These are phyloP conservation scores for Dalbergia oliveri DNA, from an alignment of 306 rosid species.

Conservation along the genomic window DNA sequence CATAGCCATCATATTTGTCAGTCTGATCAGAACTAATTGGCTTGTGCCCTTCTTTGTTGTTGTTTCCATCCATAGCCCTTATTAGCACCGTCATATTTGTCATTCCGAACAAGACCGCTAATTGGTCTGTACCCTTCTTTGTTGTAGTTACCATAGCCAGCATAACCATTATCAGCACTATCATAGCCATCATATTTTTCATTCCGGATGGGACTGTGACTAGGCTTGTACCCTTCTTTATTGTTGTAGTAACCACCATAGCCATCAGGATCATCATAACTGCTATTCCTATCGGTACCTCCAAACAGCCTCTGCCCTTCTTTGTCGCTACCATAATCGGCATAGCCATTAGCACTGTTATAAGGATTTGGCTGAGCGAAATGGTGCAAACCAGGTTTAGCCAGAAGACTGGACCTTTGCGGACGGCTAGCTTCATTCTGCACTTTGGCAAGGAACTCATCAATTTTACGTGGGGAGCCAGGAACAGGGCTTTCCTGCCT, in stretches of 20 bases:
- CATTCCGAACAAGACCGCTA: not conserved
- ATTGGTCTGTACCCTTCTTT: not conserved
- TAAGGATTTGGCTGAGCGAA: not conserved
- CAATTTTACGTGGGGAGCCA: not conserved
- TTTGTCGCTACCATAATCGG: constrained; percentile 30
- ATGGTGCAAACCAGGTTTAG: no score
- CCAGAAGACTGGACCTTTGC: not conserved
- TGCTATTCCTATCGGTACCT: constrained; percentile 19
- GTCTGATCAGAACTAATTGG: constrained; percentile 20
- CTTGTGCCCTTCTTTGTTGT: constrained; percentile 38
- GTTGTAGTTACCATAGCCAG: no score
- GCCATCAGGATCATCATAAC: constrained; percentile 16
- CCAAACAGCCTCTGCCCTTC: constrained; percentile 33
- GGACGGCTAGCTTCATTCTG: no score
- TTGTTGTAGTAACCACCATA: constrained; percentile 17
- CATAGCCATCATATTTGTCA: constrained; percentile 22
- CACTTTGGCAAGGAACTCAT: no score
- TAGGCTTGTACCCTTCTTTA: constrained; percentile 34
- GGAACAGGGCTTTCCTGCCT: constrained; percentile 35
- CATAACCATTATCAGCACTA: not conserved
- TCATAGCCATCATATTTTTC: constrained; percentile 14
- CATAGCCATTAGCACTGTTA: constrained; percentile 2
- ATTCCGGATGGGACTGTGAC: constrained; percentile 39
- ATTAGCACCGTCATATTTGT: not conserved
- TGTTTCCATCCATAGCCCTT: not conserved